A percentile compares a stretch with the other conserved stretches of the same genome.
Evolutionary conservation across 176 grass and related monocot species (phyloP).

Genomic region (Ampelocalamus luodianensis): DNA sequence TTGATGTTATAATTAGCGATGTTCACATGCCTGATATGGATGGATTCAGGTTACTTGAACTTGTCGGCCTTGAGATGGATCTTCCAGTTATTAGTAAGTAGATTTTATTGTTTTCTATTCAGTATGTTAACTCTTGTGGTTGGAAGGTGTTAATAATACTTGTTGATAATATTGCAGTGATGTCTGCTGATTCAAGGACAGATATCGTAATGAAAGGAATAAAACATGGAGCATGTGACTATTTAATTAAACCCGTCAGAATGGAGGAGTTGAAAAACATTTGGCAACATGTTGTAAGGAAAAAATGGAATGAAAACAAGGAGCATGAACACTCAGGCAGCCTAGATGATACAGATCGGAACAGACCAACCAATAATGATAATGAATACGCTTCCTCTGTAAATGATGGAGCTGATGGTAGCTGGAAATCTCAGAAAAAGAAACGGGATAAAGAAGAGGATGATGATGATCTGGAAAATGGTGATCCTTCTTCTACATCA

Average conservation of each 20-base stretch:
- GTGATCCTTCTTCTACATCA: slow-evolving; percentile 75
- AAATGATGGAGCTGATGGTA: slow-evolving; percentile 81
- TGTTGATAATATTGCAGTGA: slow-evolving; percentile 71
- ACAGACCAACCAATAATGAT: slow-evolving; percentile 61
- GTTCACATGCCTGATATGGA: slow-evolving; percentile 99
- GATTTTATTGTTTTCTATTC: slow-evolving; percentile 22
- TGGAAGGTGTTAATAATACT: slow-evolving; percentile 31
- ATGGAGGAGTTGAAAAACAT: slow-evolving; percentile 98
- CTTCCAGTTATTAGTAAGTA: slow-evolving; percentile 99
- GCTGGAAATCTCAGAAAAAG: slow-evolving; percentile 84
- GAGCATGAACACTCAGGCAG: slow-evolving; percentile 91
- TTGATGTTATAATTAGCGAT: slow-evolving; percentile 96
- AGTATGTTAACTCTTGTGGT: background rate
- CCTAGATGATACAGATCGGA: slow-evolving; percentile 78
- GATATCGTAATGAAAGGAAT: slow-evolving; percentile 99
- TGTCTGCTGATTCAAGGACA: slow-evolving; percentile 94
- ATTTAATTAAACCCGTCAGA: slow-evolving; percentile 92
- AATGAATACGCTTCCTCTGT: slow-evolving; percentile 74
- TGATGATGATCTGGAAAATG: slow-evolving; percentile 80
- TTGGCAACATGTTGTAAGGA: slow-evolving; percentile 98
- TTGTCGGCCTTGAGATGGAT: slow-evolving; percentile 97
- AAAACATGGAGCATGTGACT: slow-evolving; percentile 96
- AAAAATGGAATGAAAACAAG: slow-evolving; percentile 73
- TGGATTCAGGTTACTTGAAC: slow-evolving; percentile 95
- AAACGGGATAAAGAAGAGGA: slow-evolving; percentile 96